phyloP scores from a whole-genome alignment of 176 grass and related monocot species.

The Neostapfia colusana region DNA sequence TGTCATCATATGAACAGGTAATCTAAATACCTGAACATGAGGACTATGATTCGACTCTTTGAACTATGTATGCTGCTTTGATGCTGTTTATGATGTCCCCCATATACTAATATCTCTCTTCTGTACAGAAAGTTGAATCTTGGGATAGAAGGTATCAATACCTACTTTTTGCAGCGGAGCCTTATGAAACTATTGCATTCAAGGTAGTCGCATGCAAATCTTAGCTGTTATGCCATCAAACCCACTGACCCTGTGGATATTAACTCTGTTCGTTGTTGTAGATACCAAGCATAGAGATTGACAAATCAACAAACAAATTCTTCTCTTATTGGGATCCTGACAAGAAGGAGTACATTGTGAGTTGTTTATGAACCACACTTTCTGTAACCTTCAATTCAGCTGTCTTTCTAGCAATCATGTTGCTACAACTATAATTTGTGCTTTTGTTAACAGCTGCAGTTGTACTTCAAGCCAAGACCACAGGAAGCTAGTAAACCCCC shows the following conservation, averaged over 20 bases:
- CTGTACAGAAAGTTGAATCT: constrained; percentile 72
- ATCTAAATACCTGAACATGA: constrained; percentile 22
- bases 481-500: constrained; percentile 70
- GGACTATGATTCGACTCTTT: background rate
- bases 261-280: constrained; percentile 23
- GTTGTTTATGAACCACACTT: constrained; percentile 6
- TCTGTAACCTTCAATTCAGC: constrained; percentile 7
- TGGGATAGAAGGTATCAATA: constrained; percentile 92
- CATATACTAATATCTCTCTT: constrained; percentile 25
- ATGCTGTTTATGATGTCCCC: background rate
- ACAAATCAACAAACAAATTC: constrained; percentile 84
- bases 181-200: constrained; percentile 84
- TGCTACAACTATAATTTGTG: background rate
- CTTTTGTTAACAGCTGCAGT: constrained; percentile 62
- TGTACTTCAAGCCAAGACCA: constrained; percentile 86
- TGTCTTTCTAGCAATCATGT: constrained; percentile 12
- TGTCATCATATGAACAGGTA: constrained; percentile 98
- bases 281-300: constrained; percentile 94
- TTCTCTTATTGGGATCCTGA: constrained; percentile 99
- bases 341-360: constrained; percentile 79
- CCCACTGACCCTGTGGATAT: background rate
- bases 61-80: constrained; percentile 1
- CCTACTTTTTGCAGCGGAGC: constrained; percentile 91
- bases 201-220: constrained; percentile 49
- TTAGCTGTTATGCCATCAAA: constrained; percentile 21